Evolutionary conservation across 495 filamentous ascomycete species (phyloP).

Genomic region (Rhypophila decipiens): DNA sequence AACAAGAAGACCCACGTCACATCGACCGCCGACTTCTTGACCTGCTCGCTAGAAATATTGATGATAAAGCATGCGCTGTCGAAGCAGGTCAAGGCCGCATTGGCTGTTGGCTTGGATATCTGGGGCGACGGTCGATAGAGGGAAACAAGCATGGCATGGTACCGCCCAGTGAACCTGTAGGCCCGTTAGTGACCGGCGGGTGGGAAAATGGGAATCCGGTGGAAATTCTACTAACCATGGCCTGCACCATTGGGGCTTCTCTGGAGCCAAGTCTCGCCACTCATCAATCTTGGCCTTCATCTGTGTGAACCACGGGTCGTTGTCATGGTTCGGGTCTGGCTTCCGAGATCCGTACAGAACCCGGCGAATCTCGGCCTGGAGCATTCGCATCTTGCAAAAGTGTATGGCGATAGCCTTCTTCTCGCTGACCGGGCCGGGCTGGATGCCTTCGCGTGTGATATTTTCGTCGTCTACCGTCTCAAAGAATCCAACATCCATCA

Average conservation of each 20-base stretch:
- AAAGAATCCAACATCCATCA: slow-evolving; percentile 78
- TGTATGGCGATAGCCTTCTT: slow-evolving; percentile 85
- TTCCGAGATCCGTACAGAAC: slow-evolving; percentile 76
- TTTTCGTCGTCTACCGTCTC: slow-evolving; percentile 68
- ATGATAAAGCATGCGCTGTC: slow-evolving; percentile 77
- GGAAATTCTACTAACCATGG: slow-evolving; percentile 40
- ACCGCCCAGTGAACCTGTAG: slow-evolving; percentile 67
- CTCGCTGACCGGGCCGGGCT: slow-evolving; percentile 57
- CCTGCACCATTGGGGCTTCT: slow-evolving; percentile 42
- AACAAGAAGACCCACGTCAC: slow-evolving; percentile 89
- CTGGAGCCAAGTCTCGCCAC: slow-evolving; percentile 53
- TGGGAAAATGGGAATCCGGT: too few relatives aligned
- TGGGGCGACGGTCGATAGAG: slow-evolving; percentile 85
- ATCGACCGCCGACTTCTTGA: slow-evolving; percentile 66
- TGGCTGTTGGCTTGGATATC: slow-evolving; percentile 69
- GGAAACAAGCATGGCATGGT: slow-evolving; percentile 78
- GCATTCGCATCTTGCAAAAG: slow-evolving; percentile 82
- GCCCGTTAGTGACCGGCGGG: slow-evolving; percentile 1
- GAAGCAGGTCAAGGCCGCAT: slow-evolving; percentile 71
- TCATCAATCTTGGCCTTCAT: slow-evolving; percentile 71
- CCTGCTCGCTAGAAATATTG: slow-evolving; percentile 66
- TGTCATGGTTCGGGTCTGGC: slow-evolving; percentile 62
- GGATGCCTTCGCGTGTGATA: slow-evolving; percentile 73
- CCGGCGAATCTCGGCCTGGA: slow-evolving; percentile 81
- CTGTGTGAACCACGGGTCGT: slow-evolving; percentile 74